Conservation (phyloP, 805 yeast species). For the Novakomyces olei region DNA sequence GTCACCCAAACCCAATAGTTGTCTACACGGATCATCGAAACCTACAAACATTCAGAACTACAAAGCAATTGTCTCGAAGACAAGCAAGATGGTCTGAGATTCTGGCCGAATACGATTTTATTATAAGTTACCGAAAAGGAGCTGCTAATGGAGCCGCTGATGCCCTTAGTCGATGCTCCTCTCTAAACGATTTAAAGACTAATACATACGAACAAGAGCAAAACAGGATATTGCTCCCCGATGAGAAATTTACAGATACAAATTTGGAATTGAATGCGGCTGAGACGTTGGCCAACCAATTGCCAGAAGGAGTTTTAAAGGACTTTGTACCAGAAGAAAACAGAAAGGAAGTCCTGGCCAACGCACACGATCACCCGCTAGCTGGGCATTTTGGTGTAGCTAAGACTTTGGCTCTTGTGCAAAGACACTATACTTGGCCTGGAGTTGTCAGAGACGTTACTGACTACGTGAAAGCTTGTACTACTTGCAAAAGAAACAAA, state of each 20-base stretch:
- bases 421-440: slow-evolving; percentile 5
- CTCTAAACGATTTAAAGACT: no score
- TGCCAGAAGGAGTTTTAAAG: not conserved
- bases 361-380: slow-evolving; percentile 3
- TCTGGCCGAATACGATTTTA: not conserved
- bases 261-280: not conserved
- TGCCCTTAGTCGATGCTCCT: not conserved
- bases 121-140: not conserved
- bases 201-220: not conserved
- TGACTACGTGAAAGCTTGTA: slow-evolving; percentile 6
- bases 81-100: not conserved
- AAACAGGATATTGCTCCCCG: not conserved
- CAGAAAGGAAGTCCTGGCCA: no score
- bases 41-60: not conserved
- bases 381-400: slow-evolving; percentile 4
- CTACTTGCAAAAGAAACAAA: slow-evolving; percentile 6
- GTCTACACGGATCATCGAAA: not conserved
- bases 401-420: slow-evolving; percentile 1
- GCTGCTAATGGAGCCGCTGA: not conserved
- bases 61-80: not conserved
- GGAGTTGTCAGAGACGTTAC: slow-evolving; percentile 4
- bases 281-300: not conserved
- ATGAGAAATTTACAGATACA: not conserved
- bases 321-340: no score
- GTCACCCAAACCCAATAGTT: not conserved